Percentiles rank a stretch among this genome's conserved stretches.
Evolutionary conservation across 31 red algal species (phyloP).

Genomic region (Porphyra umbilicalis): DNA sequence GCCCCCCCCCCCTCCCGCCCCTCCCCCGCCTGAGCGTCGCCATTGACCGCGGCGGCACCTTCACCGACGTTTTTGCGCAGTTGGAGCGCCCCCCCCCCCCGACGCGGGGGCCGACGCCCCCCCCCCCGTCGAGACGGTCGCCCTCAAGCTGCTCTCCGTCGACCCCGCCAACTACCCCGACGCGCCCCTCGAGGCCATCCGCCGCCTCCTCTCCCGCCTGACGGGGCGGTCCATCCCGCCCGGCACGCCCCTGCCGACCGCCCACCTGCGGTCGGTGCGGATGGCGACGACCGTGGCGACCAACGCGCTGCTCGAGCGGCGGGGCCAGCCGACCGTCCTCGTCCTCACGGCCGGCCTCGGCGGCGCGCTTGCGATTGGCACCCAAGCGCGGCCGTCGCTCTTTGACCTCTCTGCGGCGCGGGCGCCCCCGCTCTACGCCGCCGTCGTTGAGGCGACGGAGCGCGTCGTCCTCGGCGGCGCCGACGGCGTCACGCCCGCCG

Average conservation of each 20-base stretch:
- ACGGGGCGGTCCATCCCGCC: background rate
- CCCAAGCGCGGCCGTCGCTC: conserved; percentile 73
- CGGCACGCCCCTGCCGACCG: conserved; percentile 17
- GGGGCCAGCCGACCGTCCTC: conserved; percentile 60
- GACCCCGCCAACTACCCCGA: conserved; percentile 80
- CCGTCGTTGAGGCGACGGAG: conserved; percentile 7
- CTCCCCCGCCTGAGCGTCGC: conserved; percentile 33
- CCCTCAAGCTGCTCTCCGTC: conserved; percentile 84
- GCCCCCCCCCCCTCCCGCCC: conserved; percentile 1
- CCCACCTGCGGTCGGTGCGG: conserved; percentile 71
- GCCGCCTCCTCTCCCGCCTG: conserved; percentile 52
- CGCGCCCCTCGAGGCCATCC: conserved; percentile 86
- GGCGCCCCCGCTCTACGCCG: conserved; percentile 44
- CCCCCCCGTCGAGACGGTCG: conserved; percentile 1
- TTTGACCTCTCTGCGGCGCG: conserved; percentile 76
- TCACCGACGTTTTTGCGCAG: conserved; percentile 86
- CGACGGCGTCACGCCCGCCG: background rate
- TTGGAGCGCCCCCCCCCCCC: conserved; percentile 9
- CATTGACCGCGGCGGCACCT: conserved; percentile 97
- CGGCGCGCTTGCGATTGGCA: conserved; percentile 75
- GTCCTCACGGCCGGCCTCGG: conserved; percentile 65
- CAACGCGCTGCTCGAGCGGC: conserved; percentile 88
- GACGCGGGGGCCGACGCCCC: background rate
- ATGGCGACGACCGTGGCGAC: conserved; percentile 98
- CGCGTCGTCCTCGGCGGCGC: conserved; percentile 7